Evolutionary conservation across 129 eudicot species (phyloP).

Genomic region (Chrysanthemum lavandulifolium): DNA sequence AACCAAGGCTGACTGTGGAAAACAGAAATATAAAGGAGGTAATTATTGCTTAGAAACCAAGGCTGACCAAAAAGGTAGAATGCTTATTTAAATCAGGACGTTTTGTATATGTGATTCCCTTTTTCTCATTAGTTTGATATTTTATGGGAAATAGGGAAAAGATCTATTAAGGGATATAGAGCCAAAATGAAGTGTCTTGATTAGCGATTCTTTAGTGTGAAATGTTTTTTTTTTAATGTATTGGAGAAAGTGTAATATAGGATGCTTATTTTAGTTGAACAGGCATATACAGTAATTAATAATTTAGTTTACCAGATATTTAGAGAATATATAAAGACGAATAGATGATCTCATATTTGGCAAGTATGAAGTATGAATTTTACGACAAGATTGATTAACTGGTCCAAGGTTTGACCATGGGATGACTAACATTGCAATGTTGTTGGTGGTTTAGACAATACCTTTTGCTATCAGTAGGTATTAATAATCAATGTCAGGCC

Average conservation of each 20-base stretch:
- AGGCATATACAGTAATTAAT: background rate
- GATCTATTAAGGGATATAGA: constrained; percentile 17
- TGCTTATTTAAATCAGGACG: background rate
- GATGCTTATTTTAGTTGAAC: constrained; percentile 8
- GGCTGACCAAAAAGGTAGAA: constrained; percentile 9
- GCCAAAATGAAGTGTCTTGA: constrained; percentile 14
- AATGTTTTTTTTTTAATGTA: constrained; percentile 4
- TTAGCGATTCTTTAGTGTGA: background rate
- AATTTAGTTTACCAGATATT: background rate
- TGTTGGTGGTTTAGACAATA: background rate
- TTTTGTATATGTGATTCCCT: background rate
- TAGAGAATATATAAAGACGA: background rate
- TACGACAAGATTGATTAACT: background rate
- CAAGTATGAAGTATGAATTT: background rate
- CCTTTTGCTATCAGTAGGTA: background rate
- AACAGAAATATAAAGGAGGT: background rate
- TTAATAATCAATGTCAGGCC: background rate
- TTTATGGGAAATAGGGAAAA: background rate
- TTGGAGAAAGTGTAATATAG: constrained; percentile 16
- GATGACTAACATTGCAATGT: background rate
- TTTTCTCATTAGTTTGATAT: constrained; percentile 5
- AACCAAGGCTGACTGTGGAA: background rate
- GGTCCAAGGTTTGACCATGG: background rate
- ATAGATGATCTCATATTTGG: background rate
- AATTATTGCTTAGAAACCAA: constrained; percentile 12